phyloP scores from a whole-genome alignment of 331 rosid species.

The Pyrus hybrid region DNA sequence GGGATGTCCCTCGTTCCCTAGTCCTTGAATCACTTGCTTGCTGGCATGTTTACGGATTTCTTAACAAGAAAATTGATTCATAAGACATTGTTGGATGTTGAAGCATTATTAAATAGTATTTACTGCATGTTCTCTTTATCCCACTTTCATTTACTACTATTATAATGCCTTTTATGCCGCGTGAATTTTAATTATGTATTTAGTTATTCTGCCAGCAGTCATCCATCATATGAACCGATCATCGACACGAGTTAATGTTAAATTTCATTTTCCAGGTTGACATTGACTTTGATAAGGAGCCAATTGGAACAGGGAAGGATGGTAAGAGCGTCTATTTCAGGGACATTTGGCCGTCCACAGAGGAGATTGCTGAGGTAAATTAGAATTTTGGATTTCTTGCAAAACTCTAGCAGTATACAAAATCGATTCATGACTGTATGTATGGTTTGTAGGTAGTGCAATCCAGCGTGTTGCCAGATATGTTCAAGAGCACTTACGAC shows the following conservation, averaged over 20 bases:
- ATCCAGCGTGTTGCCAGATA: conserved; percentile 79
- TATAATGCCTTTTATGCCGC: background rate
- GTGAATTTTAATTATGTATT: background rate
- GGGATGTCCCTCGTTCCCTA: background rate
- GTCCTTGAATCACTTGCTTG: background rate
- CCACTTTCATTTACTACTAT: background rate
- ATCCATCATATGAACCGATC: background rate
- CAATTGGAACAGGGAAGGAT: conserved; percentile 84
- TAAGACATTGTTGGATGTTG: background rate
- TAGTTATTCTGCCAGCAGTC: background rate
- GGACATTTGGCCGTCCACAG: conserved; percentile 84
- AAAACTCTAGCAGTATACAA: background rate
- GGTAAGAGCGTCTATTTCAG: conserved; percentile 68
- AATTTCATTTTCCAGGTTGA: conserved; percentile 58
- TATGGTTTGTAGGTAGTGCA: conserved; percentile 57
- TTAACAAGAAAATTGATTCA: background rate
- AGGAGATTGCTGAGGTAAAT: conserved; percentile 76
- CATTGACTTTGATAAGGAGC: conserved; percentile 87
- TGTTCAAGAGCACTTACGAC: conserved; percentile 79
- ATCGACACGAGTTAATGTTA: background rate
- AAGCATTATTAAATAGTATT: background rate
- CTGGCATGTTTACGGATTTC: background rate
- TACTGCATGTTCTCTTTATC: background rate
- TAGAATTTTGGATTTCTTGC: background rate
- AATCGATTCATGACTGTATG: conserved; percentile 6